phyloP scores from a whole-genome alignment of 768 basidiomycete species.

The Panaeolus cyanescens region DNA sequence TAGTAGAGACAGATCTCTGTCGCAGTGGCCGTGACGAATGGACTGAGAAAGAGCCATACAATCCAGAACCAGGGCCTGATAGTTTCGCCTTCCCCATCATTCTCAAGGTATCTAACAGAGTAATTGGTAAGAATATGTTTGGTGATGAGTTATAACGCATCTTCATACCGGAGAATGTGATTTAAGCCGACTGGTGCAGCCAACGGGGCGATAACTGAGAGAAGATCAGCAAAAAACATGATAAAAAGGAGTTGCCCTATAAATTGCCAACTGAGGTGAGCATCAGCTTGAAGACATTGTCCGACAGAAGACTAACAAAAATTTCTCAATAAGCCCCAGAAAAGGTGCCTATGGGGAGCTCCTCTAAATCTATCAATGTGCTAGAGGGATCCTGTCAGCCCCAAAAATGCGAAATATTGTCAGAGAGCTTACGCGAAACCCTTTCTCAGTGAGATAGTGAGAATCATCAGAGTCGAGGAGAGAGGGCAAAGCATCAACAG shows the following conservation, averaged over 20 bases:
- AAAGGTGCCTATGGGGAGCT: slow-evolving; percentile 41
- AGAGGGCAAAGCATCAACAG: slow-evolving; percentile 57
- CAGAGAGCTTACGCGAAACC: background rate
- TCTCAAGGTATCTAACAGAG: slow-evolving; percentile 55
- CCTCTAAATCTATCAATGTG: slow-evolving; percentile 41
- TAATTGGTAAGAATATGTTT: background rate
- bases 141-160: background rate
- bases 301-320: slow-evolving; percentile 16
- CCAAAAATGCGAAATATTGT: background rate
- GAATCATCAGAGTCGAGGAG: slow-evolving; percentile 62
- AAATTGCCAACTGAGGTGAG: background rate
- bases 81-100: slow-evolving; percentile 42
- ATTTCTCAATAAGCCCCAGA: slow-evolving; percentile 46
- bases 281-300: background rate
- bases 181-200: slow-evolving; percentile 42
- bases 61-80: slow-evolving; percentile 77
- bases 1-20: slow-evolving; percentile 58
- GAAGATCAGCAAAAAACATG: slow-evolving; percentile 26
- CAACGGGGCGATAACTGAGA: slow-evolving; percentile 28
- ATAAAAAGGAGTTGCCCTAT: slow-evolving; percentile 29
- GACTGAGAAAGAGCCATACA: slow-evolving; percentile 47
- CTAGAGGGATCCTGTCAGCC: slow-evolving; percentile 17
- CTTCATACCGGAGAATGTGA: slow-evolving; percentile 32
- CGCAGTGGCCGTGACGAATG: slow-evolving; percentile 39
- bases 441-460: background rate